Evolutionary conservation across 75 land plant genomes (phyloP).

Genomic region (Selaginella moellendorffii): DNA sequence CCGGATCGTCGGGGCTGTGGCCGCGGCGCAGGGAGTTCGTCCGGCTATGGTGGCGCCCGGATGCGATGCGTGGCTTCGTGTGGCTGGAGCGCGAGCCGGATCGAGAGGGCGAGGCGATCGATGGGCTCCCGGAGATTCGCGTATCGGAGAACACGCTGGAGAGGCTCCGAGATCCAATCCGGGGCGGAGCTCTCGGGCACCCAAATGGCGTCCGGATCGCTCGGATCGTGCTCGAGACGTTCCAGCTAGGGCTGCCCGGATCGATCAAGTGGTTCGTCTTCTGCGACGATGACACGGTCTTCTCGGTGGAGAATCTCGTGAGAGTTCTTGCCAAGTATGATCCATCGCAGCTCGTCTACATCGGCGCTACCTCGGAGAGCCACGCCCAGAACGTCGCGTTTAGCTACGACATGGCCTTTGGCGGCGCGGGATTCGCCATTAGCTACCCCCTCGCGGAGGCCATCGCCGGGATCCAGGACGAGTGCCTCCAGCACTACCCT

Average conservation of each 20-base stretch:
- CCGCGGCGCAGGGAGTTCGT: constrained; percentile 17
- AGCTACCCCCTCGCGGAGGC: constrained; percentile 44
- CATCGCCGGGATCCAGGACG: constrained; percentile 30
- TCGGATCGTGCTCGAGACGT: not conserved
- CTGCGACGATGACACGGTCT: constrained; percentile 70
- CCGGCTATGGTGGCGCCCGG: constrained; percentile 20
- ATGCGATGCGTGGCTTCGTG: constrained; percentile 17
- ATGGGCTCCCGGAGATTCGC: constrained; percentile 22
- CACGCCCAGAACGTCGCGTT: constrained; percentile 20
- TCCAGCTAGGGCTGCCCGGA: not conserved
- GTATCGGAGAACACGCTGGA: constrained; percentile 28
- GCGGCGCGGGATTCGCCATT: constrained; percentile 31
- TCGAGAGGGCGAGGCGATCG: not conserved
- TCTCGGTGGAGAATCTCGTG: constrained; percentile 39
- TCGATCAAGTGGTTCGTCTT: constrained; percentile 34
- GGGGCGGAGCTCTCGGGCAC: not conserved
- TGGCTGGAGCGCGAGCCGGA: constrained; percentile 13
- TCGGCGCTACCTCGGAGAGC: constrained; percentile 17
- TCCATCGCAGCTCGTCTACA: constrained; percentile 24
- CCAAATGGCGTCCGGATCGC: not conserved
- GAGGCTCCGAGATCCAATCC: not conserved
- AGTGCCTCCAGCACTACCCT: constrained; percentile 41
- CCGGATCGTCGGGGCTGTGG: constrained; percentile 18
- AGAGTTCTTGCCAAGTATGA: constrained; percentile 38
- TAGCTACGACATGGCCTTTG: not conserved